Evolutionary conservation across 768 basidiomycete genomes (phyloP).

Genomic region (Pleurotus pulmonarius): DNA sequence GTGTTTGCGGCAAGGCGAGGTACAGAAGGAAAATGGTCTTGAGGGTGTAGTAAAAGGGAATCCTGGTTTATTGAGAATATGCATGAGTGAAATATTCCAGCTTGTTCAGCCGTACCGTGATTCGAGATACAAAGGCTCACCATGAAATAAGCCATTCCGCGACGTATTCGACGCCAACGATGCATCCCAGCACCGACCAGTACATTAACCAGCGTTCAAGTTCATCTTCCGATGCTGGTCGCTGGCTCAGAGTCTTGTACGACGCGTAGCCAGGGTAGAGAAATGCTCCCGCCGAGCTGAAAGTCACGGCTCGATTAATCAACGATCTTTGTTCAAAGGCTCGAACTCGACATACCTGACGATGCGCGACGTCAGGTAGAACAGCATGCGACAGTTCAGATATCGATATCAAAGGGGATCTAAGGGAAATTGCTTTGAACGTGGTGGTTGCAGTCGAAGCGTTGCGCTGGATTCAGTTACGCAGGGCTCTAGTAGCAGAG

Average conservation of each 20-base stretch:
- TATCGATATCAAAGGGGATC: neutral
- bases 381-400: constrained; percentile 31
- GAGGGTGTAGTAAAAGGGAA: constrained; percentile 82
- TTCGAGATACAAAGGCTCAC: constrained; percentile 37
- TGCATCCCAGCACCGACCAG: constrained; percentile 86
- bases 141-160: constrained; percentile 87
- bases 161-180: constrained; percentile 77
- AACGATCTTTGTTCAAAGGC: neutral
- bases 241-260: constrained; percentile 88
- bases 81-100: constrained; percentile 11
- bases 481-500: no score
- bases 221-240: constrained; percentile 81
- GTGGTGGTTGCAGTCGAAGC: neutral
- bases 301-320: neutral
- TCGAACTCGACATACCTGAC: constrained; percentile 32
- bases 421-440: neutral
- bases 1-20: constrained; percentile 86
- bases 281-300: constrained; percentile 71
- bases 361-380: constrained; percentile 46
- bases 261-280: constrained; percentile 94
- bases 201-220: constrained; percentile 97
- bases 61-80: constrained; percentile 41
- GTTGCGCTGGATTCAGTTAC: neutral
- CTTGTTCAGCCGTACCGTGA: neutral
- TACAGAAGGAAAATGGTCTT: constrained; percentile 87